Evolutionary conservation across 2,329 filamentous ascomycete genomes (phyloP), one percentile per base, ranked within the genome.

Genomic region (Elsinoe fawcettii): DNA sequence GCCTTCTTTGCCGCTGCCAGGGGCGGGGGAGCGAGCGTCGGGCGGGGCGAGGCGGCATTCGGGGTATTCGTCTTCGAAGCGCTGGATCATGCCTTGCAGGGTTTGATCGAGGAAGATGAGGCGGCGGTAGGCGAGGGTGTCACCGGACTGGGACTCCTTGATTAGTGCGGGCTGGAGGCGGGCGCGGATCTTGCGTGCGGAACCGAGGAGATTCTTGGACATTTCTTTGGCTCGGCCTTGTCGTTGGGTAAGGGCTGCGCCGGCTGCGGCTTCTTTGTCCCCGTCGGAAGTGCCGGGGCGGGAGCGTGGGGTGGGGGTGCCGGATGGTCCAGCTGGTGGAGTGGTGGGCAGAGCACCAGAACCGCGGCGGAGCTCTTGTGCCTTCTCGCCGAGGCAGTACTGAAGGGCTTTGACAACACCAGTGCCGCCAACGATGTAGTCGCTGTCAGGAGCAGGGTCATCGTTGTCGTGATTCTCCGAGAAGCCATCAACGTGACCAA

Each of bases 61-160:
- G 0, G 93, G 93, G 66, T 90, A 97, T 71, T 97, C 92, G 68
- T 95, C 88, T 70, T 97, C 93, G 68, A 97, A 99, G 25, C 93
- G 87, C 68, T 89, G 85, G 66, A 97, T 97, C 74, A 97, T 96
- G 63, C 87, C 86, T 66, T 90, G 81, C 8, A 99, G 78, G 0
- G 93, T 97, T 60, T 87, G 79, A 66, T 96, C 90, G 27, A 99
- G 81, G 80, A 96, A 96, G 43, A 86, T 77, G 18, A 97, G 80
- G 51, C 87, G 86, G 34, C 91, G 82, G 68, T 95, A 88, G 63
- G 86, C 88, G 63, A 83, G 77, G 64, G 91, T 86, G 67, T 93
- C 86, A 16, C 78, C 82, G 37, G 81, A 77, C 62, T 81, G 80
- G 46, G 85, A 81, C 73, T 87, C 92, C 70, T 87, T 87, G 60